Base-by-base conservation (phyloP, 176 grass and related monocot genomes). In the Coix lacrymajobi region DNA sequence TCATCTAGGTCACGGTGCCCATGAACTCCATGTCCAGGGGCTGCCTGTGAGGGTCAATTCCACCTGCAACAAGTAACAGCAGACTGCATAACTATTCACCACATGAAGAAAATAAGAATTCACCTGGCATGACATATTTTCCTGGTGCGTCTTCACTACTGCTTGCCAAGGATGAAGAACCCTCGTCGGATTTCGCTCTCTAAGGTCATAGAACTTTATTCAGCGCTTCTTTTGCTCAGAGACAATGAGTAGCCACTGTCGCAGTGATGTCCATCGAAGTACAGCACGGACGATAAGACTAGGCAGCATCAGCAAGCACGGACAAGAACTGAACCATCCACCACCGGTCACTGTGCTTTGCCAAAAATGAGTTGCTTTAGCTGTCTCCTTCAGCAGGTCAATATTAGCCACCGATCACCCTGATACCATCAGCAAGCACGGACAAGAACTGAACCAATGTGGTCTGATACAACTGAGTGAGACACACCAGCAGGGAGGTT, bases 71-170 rank as follows among this genome's bases (percentile, higher is more conserved):
- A 48, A 76, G 78, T 15, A 75, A 70, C 29, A 67, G 13, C 74
- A 49, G 17, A 44, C 33, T 57, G 5, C 8, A 43, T 41, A 20
- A 30, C 64, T 24, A 60, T 74, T 48, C 40, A 81, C 25, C 77
- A 67, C 61, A 24, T 24, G 60, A 71, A 43, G 32, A 30, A 14
- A 13, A 36, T 30, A 39, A 56, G 24, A 60, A 73, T 45, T 91
- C 44, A 94, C 96, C 92, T 96, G 96, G 93, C 96, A 98, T 93
- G 80, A 96, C 96, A 71, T 93, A 98, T 72, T 96, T 98, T 69
- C 96, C 93, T 66, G 93, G 93, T 62, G 96, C 96, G 73, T 98
- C 84, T 51, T 83, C 70, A 54, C 81, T 62, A 0, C 69, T 76
- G 36, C 5, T 6, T 31, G 76, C 40, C 25, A 31, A 30, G 64